phyloP scores from a whole-genome alignment of 2,329 filamentous ascomycete species.

The Thermoascus crustaceus region DNA sequence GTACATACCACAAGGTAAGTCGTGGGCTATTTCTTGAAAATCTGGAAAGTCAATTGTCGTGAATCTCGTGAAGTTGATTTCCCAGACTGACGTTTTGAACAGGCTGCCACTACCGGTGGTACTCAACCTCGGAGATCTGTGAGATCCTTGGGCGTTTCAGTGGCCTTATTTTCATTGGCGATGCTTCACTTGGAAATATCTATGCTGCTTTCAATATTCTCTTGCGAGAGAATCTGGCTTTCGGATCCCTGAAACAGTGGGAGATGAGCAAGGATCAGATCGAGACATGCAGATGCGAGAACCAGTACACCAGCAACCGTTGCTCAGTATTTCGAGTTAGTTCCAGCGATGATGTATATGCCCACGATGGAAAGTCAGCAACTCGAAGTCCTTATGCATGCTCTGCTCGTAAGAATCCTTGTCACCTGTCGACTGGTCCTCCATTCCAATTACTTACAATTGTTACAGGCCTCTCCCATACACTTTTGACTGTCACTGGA shows the following conservation, averaged over 20 bases:
- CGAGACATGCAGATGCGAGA: slow-evolving; percentile 31
- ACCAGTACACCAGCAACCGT: slow-evolving; percentile 29
- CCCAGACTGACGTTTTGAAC: slow-evolving; percentile 5
- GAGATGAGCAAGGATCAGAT: slow-evolving; percentile 26
- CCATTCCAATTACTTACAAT: slow-evolving; percentile 4
- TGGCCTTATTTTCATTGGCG: slow-evolving; percentile 35
- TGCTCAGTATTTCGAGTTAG: slow-evolving; percentile 21
- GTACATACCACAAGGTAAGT: slow-evolving; percentile 29
- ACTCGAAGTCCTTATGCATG: slow-evolving; percentile 13
- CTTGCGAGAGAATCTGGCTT: slow-evolving; percentile 32
- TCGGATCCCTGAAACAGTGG: slow-evolving; percentile 34
- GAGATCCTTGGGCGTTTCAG: slow-evolving; percentile 39
- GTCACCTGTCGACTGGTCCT: not conserved
- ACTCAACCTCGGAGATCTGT: slow-evolving; percentile 34
- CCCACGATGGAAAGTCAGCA: slow-evolving; percentile 5
- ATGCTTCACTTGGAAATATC: slow-evolving; percentile 30
- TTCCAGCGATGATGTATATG: slow-evolving; percentile 19
- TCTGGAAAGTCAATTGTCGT: not conserved
- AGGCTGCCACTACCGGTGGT: slow-evolving; percentile 39
- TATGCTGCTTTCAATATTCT: slow-evolving; percentile 41
- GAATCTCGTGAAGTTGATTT: not conserved
- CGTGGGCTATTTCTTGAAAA: too few relatives aligned
- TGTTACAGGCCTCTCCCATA: slow-evolving; percentile 27
- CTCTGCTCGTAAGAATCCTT: slow-evolving; percentile 12
- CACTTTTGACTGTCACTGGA: slow-evolving; percentile 25